Conservation (phyloP, 495 filamentous ascomycete species). For the Polyplosphaeria fusca region DNA sequence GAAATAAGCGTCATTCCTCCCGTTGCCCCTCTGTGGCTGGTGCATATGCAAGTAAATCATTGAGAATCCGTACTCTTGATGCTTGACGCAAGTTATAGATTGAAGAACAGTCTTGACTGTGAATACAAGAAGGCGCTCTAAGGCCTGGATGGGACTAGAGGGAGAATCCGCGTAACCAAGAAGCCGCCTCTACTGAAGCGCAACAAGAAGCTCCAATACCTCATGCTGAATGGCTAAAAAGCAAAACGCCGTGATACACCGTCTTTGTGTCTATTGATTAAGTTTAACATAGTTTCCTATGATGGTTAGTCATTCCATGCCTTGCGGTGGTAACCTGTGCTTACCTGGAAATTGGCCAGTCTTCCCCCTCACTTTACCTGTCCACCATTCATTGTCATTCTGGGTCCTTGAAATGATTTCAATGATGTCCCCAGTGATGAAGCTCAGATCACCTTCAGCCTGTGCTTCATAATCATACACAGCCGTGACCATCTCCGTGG, state of each 20-base stretch:
- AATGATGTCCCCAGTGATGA: slow-evolving; percentile 84
- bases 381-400: slow-evolving; percentile 98
- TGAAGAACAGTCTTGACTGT: no score
- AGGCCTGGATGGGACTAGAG: no score
- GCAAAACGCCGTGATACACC: no score
- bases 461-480: slow-evolving; percentile 93
- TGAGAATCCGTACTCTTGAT: no score
- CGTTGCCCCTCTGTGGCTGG: neutral
- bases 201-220: no score
- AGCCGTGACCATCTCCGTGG: slow-evolving; percentile 62
- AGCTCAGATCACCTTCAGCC: slow-evolving; percentile 90
- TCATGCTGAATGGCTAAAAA: no score
- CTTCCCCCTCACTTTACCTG: slow-evolving; percentile 68
- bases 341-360: slow-evolving; percentile 93
- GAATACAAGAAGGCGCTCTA: no score
- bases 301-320: neutral
- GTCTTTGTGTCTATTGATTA: slow-evolving; percentile 1
- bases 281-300: slow-evolving; percentile 29
- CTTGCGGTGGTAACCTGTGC: slow-evolving; percentile 25
- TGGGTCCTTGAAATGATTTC: slow-evolving; percentile 76
- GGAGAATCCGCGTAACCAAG: no score
- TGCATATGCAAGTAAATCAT: no score
- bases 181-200: no score
- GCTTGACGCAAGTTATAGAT: no score
- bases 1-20: slow-evolving; percentile 5